Evolutionary conservation across 2,329 filamentous ascomycete genomes (phyloP), one percentile per base, ranked within the genome.

Genomic region (Xylaria sp.): DNA sequence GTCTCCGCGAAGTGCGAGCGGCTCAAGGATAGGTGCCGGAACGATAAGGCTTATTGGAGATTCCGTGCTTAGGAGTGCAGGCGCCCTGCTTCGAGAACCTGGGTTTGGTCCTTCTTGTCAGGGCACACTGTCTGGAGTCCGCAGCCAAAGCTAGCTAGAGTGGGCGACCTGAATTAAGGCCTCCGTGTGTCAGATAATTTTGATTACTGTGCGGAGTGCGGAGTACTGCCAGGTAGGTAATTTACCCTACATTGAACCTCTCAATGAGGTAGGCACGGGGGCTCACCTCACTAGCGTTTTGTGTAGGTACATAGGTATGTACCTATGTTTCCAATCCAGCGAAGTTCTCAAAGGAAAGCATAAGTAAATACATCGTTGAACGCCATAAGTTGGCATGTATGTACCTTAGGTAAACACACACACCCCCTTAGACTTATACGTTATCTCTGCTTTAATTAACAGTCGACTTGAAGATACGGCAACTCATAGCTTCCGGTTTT

Each of bases 11-110:
- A 13, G n/a, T 34, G 15, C 25, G 51, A 31, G 51, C 15, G 15
- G 51, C 12, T 62, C 31, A 20, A 59, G 50, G 55, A 55, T 50
- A 13, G 55, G 52, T 37, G 37, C 46, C 48, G 20, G 44, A 65
- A 50, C 51, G 50, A 69, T 56, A 61, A 54, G 54, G 58, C 63
- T 66, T 65, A 66, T 58, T 66, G 58, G 58, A 34, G 44, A 52
- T 65, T 50, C 44, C 48, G 37, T 44, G 1, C 48, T 54, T 34
- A 23, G 31, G 18, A 15, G 55, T 31, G 25, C 54, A 51, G 44
- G 23, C n/a, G 34, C 10, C 12, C 13, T 23, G 37, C 28, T 15
- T 18, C 31, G 23, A 7, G 39, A 44, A 46, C 41, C 41, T 46
- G 18, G 15, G 1, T 18, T 18, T 20, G 13, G 25, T 13, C 12